phyloP scores from a whole-genome alignment of 1,284 basidiomycete species.

The Neonothopanus nambi region DNA sequence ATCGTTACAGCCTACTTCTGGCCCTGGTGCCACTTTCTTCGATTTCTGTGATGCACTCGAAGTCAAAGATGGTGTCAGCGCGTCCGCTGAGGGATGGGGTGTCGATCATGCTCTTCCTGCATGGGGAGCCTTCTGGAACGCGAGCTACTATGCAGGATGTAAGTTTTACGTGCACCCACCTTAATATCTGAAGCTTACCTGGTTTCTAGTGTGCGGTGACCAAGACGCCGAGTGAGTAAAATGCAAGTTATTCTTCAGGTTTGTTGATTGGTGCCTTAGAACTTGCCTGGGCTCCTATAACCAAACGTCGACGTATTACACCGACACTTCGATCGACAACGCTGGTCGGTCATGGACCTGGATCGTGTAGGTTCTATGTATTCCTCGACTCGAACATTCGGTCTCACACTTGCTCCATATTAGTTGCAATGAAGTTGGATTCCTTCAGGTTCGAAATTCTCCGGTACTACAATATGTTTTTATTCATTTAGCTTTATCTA shows the following conservation, averaged over 20 bases:
- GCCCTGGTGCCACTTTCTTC: constrained; percentile 55
- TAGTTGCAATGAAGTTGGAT: constrained; percentile 73
- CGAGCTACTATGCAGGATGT: constrained; percentile 43
- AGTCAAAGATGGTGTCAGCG: constrained; percentile 59
- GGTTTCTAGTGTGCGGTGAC: constrained; percentile 42
- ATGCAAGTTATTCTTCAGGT: too few species aligned
- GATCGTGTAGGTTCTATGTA: constrained; percentile 49
- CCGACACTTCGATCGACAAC: constrained; percentile 54
- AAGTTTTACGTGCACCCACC: constrained; percentile 22
- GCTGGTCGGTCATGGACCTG: constrained; percentile 57
- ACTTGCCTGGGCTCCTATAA: constrained; percentile 62
- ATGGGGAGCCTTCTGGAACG: constrained; percentile 60
- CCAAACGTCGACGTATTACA: constrained; percentile 45
- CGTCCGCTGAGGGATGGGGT: constrained; percentile 61
- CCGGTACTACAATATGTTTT: neutral
- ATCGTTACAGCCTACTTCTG: constrained; percentile 46
- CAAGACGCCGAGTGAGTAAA: constrained; percentile 40
- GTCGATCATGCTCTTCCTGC: constrained; percentile 59
- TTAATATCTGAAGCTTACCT: constrained; percentile 6
- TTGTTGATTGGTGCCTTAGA: constrained; percentile 28
- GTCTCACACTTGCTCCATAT: neutral
- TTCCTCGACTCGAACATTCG: neutral
- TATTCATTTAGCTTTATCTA: constrained; percentile 13
- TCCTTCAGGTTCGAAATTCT: constrained; percentile 44
- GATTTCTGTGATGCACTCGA: constrained; percentile 74